phyloP scores from a whole-genome alignment of 176 grass and related monocot genomes.

The Canna indica region DNA sequence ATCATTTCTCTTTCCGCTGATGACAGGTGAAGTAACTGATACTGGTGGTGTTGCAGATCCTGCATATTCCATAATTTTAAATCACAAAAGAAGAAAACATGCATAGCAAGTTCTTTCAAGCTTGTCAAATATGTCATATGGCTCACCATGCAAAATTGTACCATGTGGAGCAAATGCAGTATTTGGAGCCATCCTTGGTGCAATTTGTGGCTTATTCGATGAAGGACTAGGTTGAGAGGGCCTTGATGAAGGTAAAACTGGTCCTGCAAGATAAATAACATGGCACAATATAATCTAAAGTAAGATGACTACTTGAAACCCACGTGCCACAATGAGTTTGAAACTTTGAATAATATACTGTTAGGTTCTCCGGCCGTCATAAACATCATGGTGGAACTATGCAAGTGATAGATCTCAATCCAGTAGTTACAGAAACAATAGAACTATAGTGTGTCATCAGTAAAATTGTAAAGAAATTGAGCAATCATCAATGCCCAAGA shows the following conservation, averaged over 20 bases:
- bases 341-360: too few relatives aligned
- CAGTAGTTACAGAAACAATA: too few relatives aligned
- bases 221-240: conserved; percentile 27
- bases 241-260: conserved; percentile 19
- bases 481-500: too few relatives aligned
- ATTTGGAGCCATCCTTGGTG: conserved; percentile 28
- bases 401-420: too few relatives aligned
- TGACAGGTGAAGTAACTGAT: conserved; percentile 27
- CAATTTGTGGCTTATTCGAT: conserved; percentile 26
- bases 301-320: background rate
- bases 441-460: too few relatives aligned
- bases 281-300: background rate
- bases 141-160: conserved; percentile 34
- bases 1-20: conserved; percentile 19
- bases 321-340: background rate
- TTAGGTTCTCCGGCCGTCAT: too few relatives aligned
- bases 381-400: too few relatives aligned
- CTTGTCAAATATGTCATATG: background rate
- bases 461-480: too few relatives aligned
- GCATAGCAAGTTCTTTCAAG: background rate
- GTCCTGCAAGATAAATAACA: conserved; percentile 15
- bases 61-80: conserved; percentile 32
- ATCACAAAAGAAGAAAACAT: background rate
- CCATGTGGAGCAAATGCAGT: conserved; percentile 39
- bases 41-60: conserved; percentile 31